Conservation (phyloP, 1,284 basidiomycete species). For the Sanghuangporus baumii region DNA sequence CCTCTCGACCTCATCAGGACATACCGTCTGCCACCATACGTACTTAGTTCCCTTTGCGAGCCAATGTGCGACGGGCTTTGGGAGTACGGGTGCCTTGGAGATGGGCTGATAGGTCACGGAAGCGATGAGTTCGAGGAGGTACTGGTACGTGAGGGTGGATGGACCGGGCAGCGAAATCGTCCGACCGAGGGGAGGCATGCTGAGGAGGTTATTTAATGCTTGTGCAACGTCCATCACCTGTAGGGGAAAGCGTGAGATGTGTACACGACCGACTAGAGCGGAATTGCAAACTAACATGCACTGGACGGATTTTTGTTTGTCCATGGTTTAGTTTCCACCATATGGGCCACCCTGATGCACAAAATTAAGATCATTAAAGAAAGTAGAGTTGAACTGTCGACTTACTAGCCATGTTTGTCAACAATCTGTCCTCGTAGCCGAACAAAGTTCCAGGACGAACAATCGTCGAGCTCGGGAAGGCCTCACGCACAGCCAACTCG, state of each 20-base stretch:
- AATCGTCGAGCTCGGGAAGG: constrained; percentile 87
- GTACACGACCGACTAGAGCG: neutral
- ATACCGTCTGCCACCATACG: constrained; percentile 91
- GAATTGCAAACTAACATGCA: constrained; percentile 62
- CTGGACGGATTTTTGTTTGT: constrained; percentile 83
- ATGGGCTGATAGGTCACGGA: constrained; percentile 75
- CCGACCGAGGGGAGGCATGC: constrained; percentile 53
- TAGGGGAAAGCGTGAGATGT: constrained; percentile 9
- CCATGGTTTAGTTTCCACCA: constrained; percentile 93
- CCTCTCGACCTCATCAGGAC: constrained; percentile 87
- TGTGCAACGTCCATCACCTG: constrained; percentile 92
- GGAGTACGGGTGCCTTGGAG: constrained; percentile 67
- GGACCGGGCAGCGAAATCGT: constrained; percentile 89
- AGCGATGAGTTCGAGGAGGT: constrained; percentile 79
- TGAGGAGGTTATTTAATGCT: constrained; percentile 78
- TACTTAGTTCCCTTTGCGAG: constrained; percentile 67
- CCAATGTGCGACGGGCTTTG: constrained; percentile 67
- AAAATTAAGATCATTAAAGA: neutral
- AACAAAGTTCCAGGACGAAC: constrained; percentile 84
- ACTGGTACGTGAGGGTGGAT: constrained; percentile 79
- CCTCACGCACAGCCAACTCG: constrained; percentile 82
- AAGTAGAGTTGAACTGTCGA: neutral
- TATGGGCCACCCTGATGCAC: constrained; percentile 74
- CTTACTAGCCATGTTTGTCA: constrained; percentile 90
- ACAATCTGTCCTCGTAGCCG: constrained; percentile 91